phyloP scores from a whole-genome alignment of 257 asterid species.

The Nicotiana sylvestris region DNA sequence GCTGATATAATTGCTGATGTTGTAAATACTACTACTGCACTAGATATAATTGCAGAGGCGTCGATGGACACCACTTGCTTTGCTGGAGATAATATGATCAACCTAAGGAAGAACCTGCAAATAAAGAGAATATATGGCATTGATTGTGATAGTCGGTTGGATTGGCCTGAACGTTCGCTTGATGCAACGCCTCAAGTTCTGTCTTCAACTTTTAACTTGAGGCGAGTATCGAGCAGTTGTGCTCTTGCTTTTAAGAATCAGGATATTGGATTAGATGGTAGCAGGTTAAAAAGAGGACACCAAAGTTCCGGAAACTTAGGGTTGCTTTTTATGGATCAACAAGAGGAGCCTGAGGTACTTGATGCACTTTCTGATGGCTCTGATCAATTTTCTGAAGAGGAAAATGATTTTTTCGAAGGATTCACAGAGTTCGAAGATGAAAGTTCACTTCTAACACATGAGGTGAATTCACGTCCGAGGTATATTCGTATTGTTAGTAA shows the following conservation, averaged over 20 bases:
- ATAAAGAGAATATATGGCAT: slow-evolving; percentile 18
- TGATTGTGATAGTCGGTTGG: slow-evolving; percentile 33
- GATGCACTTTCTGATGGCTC: slow-evolving; percentile 44
- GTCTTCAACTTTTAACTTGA: slow-evolving; percentile 43
- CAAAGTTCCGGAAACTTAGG: slow-evolving; percentile 57
- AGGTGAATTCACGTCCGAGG: slow-evolving; percentile 43
- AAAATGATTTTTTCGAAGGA: slow-evolving; percentile 36
- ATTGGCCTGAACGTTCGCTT: slow-evolving; percentile 53
- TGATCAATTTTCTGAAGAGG: slow-evolving; percentile 35
- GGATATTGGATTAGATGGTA: slow-evolving; percentile 21
- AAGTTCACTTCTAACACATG: slow-evolving; percentile 48
- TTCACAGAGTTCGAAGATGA: slow-evolving; percentile 64
- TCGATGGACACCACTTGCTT: slow-evolving; percentile 14
- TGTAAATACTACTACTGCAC: slow-evolving; percentile 40
- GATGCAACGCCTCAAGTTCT: slow-evolving; percentile 55
- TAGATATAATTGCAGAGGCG: slow-evolving; percentile 61
- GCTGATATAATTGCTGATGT: slow-evolving; percentile 64
- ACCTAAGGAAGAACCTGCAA: slow-evolving; percentile 57
- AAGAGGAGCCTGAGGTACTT: slow-evolving; percentile 39
- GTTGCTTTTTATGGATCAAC: slow-evolving; percentile 36
- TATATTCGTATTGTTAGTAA: slow-evolving; percentile 31
- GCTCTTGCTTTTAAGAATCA: slow-evolving; percentile 23
- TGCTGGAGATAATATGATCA: slow-evolving; percentile 16
- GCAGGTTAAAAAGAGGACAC: slow-evolving; percentile 51
- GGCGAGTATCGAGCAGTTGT: slow-evolving; percentile 64